Percentiles rank a stretch among this genome's conserved stretches.
These are phyloP conservation scores for Botryococcus braunii DNA, from an alignment of 163 green algal species.

Conservation along the genomic window DNA sequence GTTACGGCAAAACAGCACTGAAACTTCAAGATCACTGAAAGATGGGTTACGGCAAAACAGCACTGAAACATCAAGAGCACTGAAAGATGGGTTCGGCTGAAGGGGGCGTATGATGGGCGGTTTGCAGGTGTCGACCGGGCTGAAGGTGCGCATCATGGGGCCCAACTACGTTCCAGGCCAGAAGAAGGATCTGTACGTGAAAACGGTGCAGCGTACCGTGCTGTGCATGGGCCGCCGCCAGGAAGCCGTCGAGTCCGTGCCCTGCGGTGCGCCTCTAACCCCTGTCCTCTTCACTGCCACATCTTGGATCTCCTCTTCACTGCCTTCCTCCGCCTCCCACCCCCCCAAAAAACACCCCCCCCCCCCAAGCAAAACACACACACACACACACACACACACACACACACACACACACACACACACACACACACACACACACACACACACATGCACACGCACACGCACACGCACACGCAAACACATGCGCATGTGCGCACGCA, in stretches of 20 bases:
- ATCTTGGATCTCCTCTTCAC: not conserved
- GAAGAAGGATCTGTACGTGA: conserved; percentile 99
- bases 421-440: conserved; percentile 14
- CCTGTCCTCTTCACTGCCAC: too few species aligned
- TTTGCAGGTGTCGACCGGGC: conserved; percentile 23
- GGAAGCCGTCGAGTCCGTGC: conserved; percentile 98
- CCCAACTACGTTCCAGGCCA: conserved; percentile 96
- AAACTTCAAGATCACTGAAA: too few species aligned
- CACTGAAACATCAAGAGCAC: too few species aligned
- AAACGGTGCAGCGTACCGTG: conserved; percentile 99
- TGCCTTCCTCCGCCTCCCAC: too few species aligned
- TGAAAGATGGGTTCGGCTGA: too few species aligned
- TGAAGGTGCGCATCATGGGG: conserved; percentile 97
- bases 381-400: conserved; percentile 4
- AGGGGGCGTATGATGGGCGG: not conserved
- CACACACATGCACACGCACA: conserved; percentile 10
- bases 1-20: too few species aligned
- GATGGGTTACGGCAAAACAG: too few species aligned
- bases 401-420: conserved; percentile 14
- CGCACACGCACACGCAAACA: conserved; percentile 9
- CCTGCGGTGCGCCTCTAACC: conserved; percentile 61
- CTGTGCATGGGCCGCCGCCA: conserved; percentile 98
- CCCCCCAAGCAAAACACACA: too few species aligned
- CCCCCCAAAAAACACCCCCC: too few species aligned
- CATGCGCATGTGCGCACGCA: too few species aligned